Base-by-base conservation (phyloP, 441 rosid species). In the Erysimum pusillum region DNA sequence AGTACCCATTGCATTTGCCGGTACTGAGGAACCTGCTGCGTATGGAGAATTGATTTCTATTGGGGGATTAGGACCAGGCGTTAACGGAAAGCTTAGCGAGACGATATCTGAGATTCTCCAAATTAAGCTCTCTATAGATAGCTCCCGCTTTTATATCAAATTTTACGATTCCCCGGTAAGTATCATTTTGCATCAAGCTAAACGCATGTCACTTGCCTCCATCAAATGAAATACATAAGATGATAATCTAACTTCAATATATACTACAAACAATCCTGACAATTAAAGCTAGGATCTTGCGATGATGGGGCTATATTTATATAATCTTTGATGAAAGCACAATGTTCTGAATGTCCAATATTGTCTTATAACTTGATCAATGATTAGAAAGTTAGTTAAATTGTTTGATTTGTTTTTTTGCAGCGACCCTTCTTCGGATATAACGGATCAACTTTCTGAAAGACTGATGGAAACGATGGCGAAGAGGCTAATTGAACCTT, bases 111-210 rank as follows among this genome's bases (percentile, higher is more conserved):
- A 95, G 61, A 86, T 95, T 79, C 93, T 95, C 48, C 89, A 90
- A 59, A 80, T 87, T 12, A 95, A 95, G 90, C 93, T 93, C 67
- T 90, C 86, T n/a, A 85, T 95, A 0, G 93, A 90, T 67, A 83
- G 90, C 83, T 90, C 96, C 32, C 96, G 98, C 60, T 95, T 91
- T 76, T 91, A 91, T 67, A 95, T 95, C 81, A 93, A 93, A 72
- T 89, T 94, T 71, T 91, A 87, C 70, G 98, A 92, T 86, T 92
- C 80, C 39, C 84, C 87, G 84, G 99, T 92, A 66, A 57, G 74
- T 73, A 12, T 2, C 46, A 7, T 20, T 61, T 11, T 56, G 34
- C 25, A 57, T 67, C 61, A 11, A 10, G n/a, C 4, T 42, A 41
- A 60, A 38, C 67, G 25, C 39, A 41, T 52, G 7, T 18, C 1